A percentile compares a stretch with the other conserved stretches of the same genome.
Evolutionary conservation across 306 rosid genomes (phyloP).

Genomic region (Lithocarpus polystachyus): DNA sequence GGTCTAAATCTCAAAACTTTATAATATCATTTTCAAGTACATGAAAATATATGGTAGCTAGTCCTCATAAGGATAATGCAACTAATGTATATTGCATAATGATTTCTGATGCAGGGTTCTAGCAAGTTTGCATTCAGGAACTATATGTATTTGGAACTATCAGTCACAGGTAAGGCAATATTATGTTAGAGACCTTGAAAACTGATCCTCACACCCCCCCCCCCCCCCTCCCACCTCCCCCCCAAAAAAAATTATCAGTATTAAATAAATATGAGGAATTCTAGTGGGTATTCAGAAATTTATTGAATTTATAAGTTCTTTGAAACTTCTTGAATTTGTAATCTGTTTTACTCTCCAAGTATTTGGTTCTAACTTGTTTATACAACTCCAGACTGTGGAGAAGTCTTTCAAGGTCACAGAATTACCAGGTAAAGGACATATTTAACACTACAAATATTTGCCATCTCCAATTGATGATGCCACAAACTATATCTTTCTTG

Average conservation of each 20-base stretch:
- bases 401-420: constrained; percentile 53
- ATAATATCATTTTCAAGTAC: neutral
- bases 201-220: too few relatives aligned
- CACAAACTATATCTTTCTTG: neutral
- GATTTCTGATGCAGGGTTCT: constrained; percentile 56
- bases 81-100: neutral
- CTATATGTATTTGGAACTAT: constrained; percentile 56
- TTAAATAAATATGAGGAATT: too few relatives aligned
- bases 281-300: too few relatives aligned
- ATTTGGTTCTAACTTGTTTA: constrained; percentile 10
- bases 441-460: neutral
- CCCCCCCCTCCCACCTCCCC: too few relatives aligned
- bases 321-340: neutral
- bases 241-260: too few relatives aligned
- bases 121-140: constrained; percentile 60
- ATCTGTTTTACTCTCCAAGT: neutral
- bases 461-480: neutral
- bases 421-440: constrained; percentile 47
- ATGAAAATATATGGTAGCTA: too few relatives aligned
- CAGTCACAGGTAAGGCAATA: constrained; percentile 47
- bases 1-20: too few relatives aligned
- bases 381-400: constrained; percentile 38
- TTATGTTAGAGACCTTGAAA: neutral
- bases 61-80: neutral
- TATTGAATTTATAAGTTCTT: neutral